Percentiles rank a stretch among this genome's conserved stretches.
Conservation (phyloP, 352 stramenopile genomes). For the Thraustochytrium sp. region DNA sequence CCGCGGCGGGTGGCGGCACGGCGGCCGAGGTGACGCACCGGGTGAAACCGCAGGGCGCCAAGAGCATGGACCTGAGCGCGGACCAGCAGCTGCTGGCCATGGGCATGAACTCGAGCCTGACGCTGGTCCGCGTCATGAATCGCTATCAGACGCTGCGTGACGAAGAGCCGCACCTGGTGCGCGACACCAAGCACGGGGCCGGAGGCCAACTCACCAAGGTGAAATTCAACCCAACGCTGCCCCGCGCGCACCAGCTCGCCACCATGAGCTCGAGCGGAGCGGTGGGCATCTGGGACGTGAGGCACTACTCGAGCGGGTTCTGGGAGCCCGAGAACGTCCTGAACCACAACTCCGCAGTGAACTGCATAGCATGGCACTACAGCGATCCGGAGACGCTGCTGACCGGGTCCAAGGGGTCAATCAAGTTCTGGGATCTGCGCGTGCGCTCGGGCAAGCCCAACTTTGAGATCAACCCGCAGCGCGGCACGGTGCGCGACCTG, state of each 20-base stretch:
- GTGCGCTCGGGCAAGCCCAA: background rate
- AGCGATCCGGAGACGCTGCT: background rate
- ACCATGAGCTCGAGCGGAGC: background rate
- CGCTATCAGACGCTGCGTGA: background rate
- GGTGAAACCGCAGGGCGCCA: no score
- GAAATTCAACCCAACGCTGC: conserved; percentile 26
- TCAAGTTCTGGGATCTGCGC: conserved; percentile 31
- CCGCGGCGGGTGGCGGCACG: no score
- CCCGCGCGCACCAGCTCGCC: background rate
- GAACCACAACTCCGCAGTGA: conserved; percentile 4
- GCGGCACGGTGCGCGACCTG: background rate
- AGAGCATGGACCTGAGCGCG: conserved; percentile 12
- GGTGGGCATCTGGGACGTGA: background rate
- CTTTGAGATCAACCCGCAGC: background rate
- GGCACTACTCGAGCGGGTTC: background rate
- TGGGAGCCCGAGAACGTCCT: conserved; percentile 10
- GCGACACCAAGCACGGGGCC: background rate
- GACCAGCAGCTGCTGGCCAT: conserved; percentile 23
- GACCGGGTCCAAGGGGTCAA: background rate
- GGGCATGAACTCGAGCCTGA: background rate
- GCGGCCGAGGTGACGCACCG: no score
- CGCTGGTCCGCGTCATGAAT: background rate
- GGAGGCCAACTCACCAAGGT: conserved; percentile 15
- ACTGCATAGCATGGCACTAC: conserved; percentile 17
- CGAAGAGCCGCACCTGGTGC: background rate